phyloP scores from a whole-genome alignment of 2,329 filamentous ascomycete genomes.

The Diaporthe velutina region DNA sequence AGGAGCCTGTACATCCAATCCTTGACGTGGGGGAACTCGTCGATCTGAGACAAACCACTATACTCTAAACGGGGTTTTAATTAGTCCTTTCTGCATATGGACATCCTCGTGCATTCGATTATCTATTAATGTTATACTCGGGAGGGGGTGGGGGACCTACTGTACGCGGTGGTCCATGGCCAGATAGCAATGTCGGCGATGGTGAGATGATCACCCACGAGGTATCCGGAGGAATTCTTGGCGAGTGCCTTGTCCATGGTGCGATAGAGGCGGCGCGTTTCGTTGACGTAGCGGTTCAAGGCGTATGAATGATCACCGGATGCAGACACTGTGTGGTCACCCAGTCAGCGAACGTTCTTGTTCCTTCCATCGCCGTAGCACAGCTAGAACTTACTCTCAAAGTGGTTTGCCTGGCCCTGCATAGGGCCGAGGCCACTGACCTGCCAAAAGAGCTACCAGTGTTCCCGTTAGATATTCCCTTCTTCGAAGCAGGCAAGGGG shows the following conservation, averaged over 20 bases:
- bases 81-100: neutral
- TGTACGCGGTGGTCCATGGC: conserved; percentile 16
- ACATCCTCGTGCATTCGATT: neutral
- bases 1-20: conserved; percentile 22
- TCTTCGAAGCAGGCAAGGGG: no score
- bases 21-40: conserved; percentile 23
- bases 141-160: no score
- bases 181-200: conserved; percentile 24
- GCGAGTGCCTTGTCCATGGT: conserved; percentile 18
- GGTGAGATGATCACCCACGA: conserved; percentile 1
- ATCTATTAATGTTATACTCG: no score
- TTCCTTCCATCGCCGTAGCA: neutral
- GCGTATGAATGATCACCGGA: neutral
- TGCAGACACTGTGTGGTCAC: neutral
- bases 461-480: neutral
- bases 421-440: conserved; percentile 86
- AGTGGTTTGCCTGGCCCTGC: conserved; percentile 63
- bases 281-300: conserved; percentile 20
- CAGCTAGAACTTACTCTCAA: neutral
- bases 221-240: neutral
- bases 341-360: neutral
- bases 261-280: conserved; percentile 22
- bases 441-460: conserved; percentile 73
- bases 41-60: conserved; percentile 15
- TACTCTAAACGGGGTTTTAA: neutral